Percentiles rank a stretch among this genome's conserved stretches.
phyloP scores from a whole-genome alignment of 805 yeast genomes.

The Cyberlindnera misumaiensis region DNA sequence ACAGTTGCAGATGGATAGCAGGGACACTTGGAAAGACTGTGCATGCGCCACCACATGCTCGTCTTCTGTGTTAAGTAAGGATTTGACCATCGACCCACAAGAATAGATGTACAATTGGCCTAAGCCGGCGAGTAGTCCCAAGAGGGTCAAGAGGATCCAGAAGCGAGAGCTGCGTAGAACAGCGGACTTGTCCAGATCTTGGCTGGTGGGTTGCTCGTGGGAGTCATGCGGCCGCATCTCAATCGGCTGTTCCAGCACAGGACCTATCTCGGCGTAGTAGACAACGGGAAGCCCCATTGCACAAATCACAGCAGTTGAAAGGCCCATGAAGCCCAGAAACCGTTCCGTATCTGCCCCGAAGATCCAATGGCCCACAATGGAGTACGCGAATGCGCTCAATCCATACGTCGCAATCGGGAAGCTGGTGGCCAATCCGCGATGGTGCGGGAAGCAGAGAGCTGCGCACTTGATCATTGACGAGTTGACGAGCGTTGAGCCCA shows the following conservation, averaged over 20 bases:
- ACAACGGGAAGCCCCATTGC: constrained; percentile 42
- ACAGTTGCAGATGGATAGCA: constrained; percentile 64
- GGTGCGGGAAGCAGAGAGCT: constrained; percentile 59
- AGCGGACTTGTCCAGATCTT: constrained; percentile 5
- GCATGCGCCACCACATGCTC: constrained; percentile 29
- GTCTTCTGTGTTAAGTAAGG: constrained; percentile 28
- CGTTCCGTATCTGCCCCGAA: constrained; percentile 47
- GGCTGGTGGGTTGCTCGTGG: background rate
- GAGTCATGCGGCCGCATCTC: background rate
- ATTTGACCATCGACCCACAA: constrained; percentile 61
- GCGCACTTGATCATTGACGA: constrained; percentile 67
- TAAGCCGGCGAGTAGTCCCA: constrained; percentile 55
- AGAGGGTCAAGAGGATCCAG: constrained; percentile 42
- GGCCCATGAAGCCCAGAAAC: constrained; percentile 41
- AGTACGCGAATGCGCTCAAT: constrained; percentile 61
- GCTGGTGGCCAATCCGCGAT: constrained; percentile 69
- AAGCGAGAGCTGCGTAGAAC: constrained; percentile 31
- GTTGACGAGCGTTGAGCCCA: constrained; percentile 62
- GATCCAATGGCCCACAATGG: constrained; percentile 44
- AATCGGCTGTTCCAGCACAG: background rate
- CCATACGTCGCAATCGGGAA: constrained; percentile 73
- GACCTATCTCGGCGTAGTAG: constrained; percentile 16
- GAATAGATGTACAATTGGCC: constrained; percentile 75
- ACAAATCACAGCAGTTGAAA: constrained; percentile 35
- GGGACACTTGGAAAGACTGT: constrained; percentile 68